Evolutionary conservation across 345 rosid genomes (phyloP), one percentile per base, ranked within the genome.

Genomic region (Mallotus nudiflorus): DNA sequence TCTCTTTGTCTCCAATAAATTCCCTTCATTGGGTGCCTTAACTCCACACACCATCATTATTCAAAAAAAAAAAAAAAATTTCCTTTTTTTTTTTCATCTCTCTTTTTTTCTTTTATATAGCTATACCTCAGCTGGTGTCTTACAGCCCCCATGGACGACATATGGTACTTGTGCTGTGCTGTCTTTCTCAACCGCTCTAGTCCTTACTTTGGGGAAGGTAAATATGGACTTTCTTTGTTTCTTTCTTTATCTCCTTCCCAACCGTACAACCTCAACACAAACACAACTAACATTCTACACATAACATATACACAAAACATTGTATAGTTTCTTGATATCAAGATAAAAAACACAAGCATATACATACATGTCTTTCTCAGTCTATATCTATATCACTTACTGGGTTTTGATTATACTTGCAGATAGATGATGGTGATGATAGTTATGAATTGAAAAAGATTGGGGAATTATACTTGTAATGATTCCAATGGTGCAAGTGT

Each of bases 101-200:
- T 52, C 57, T 29, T 55, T 51, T 51, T 45, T 66, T 55, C 35
- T 2, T 52, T 53, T n/a, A n/a, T n/a, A n/a, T n/a, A n/a, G n/a
- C n/a, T n/a, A n/a, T n/a, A n/a, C n/a, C n/a, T n/a, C n/a, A n/a
- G n/a, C n/a, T 18, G 11, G 37, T 11, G 19, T 24, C 9, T 9
- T n/a, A 44, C 71, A 70, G 33, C 70, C 57, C 53, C 46, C 71
- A 68, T 66, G 51, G 46, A 52, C n/a, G n/a, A n/a, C 77, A 76
- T 56, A 57, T 68, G 69, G 77, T 81, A 78, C 80, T 76, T 62
- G 73, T 70, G n/a, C 72, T 74, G 75, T 78, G 85, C 81, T 82
- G 92, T 85, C 87, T 81, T 82, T 81, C 92, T 84, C 92, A 81
- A 59, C 80, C 71, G n/a, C n/a, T 81, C 71, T 70, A 71, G 65